Percentiles rank a stretch among this genome's conserved stretches.
These are phyloP conservation scores for Penicillium digitatum DNA, from an alignment of 2,329 filamentous ascomycete species.

Conservation along the genomic window DNA sequence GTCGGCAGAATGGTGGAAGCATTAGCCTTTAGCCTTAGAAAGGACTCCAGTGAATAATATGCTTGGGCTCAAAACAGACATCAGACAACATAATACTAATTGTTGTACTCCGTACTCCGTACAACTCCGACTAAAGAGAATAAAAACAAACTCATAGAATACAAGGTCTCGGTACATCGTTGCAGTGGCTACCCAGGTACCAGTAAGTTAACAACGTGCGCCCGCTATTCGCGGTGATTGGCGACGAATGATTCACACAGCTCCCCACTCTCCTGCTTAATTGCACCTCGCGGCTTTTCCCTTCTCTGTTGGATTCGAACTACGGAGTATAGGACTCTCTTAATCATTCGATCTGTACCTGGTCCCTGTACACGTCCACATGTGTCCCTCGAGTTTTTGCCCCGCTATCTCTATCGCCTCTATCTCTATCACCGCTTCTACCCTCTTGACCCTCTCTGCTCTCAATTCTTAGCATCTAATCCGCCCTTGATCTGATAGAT, in stretches of 20 bases:
- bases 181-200: neutral
- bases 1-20: neutral
- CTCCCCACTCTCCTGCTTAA: slow-evolving; percentile 19
- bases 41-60: neutral
- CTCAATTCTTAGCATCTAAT: neutral
- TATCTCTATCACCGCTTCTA: slow-evolving; percentile 1
- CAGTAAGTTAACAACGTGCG: slow-evolving; percentile 20
- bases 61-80: too few relatives aligned
- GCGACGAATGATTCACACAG: slow-evolving; percentile 12
- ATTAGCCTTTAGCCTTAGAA: neutral
- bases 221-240: slow-evolving; percentile 20
- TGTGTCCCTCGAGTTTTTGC: neutral
- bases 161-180: neutral
- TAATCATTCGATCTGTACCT: neutral
- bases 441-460: neutral
- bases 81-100: too few relatives aligned
- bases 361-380: neutral
- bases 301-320: slow-evolving; percentile 1
- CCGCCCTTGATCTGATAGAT: neutral
- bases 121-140: neutral
- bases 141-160: neutral
- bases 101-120: too few relatives aligned
- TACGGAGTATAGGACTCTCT: neutral
- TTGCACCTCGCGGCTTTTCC: slow-evolving; percentile 10
- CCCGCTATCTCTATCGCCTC: neutral